Evolutionary conservation across 345 rosid genomes (phyloP), one percentile per base, ranked within the genome.

Genomic region (Erucastrum elatum): DNA sequence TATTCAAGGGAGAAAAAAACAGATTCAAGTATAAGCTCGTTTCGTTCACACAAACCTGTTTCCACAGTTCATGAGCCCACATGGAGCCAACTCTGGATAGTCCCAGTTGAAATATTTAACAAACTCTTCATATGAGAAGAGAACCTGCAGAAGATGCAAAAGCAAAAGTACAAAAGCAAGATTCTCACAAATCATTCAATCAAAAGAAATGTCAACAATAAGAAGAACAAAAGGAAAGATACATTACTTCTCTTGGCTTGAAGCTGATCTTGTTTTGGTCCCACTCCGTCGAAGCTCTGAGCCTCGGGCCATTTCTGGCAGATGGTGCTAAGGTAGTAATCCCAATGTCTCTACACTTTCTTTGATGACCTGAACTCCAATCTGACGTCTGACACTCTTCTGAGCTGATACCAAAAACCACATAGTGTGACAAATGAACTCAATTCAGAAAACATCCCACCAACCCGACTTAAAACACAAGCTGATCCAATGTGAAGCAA

Each of bases 41-140:
- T n/a, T n/a, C n/a, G n/a, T n/a, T n/a, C n/a, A n/a, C n/a, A 75
- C 53, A 64, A 61, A 90, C 99, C 99, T 95, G 90, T 93, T 95
- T 85, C 99, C 98, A 84, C 99, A 95, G 81, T 95, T 95, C 80
- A 90, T 72, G 81, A 95, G 98, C 12, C 99, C 99, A 75, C 96
- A 90, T 8, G 97, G 99, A 79, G 85, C 83, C 66, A 86, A 86
- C 25, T 86, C 87, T 11, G 82, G 75, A 78, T 82, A 88, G 73
- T 88, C 85, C 85, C 93, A 91, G 84, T 90, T 83, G 84, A 86
- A 95, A 72, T 91, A 88, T 68, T 84, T 74, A 63, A 95, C 76
- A 80, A 95, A 95, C 7, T 89, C 90, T 3, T 90, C 96, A 69
- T 95, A 95, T 1, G 97, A 97, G 67, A 91, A 95, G 78, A 95